Evolutionary conservation across 1,284 basidiomycete species (phyloP).

Genomic region (Ceratobasidium sp.): DNA sequence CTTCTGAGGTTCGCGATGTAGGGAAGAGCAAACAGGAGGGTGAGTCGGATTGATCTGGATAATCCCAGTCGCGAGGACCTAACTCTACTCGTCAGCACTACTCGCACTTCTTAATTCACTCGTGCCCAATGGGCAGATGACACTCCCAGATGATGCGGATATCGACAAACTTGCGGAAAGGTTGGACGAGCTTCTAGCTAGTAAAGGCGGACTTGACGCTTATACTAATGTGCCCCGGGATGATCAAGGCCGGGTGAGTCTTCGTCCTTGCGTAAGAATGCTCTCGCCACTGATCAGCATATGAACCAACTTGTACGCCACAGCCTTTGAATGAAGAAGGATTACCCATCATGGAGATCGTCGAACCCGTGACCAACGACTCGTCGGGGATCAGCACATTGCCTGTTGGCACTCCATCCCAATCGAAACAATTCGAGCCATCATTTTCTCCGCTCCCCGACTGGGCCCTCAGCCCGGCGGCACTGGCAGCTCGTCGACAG

Average conservation of each 20-base stretch:
- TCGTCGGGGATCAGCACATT: conserved; percentile 30
- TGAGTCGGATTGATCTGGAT: not conserved
- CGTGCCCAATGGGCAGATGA: conserved; percentile 47
- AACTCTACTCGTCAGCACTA: conserved; percentile 52
- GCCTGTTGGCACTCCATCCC: conserved; percentile 37
- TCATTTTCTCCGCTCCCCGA: conserved; percentile 57
- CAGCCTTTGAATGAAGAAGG: conserved; percentile 77
- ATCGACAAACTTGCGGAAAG: conserved; percentile 63
- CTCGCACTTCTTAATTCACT: conserved; percentile 61
- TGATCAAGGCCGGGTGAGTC: conserved; percentile 63
- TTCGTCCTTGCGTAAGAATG: conserved; percentile 2
- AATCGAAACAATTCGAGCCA: conserved; percentile 55
- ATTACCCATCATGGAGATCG: conserved; percentile 76
- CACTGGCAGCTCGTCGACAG: conserved; percentile 56
- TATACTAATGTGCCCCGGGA: conserved; percentile 55
- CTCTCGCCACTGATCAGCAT: conserved; percentile 40
- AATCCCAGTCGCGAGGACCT: not conserved
- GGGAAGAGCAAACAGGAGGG: conserved; percentile 21
- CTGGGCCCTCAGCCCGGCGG: conserved; percentile 46
- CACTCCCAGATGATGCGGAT: conserved; percentile 47
- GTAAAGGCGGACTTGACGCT: conserved; percentile 50
- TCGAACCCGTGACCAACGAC: conserved; percentile 58
- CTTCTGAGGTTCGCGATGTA: conserved; percentile 1
- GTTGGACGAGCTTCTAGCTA: conserved; percentile 65
- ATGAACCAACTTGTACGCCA: not conserved